A percentile compares a stretch with the other conserved stretches of the same genome.
phyloP scores from a whole-genome alignment of 2,329 filamentous ascomycete species.

The Chaetomium sp. region DNA sequence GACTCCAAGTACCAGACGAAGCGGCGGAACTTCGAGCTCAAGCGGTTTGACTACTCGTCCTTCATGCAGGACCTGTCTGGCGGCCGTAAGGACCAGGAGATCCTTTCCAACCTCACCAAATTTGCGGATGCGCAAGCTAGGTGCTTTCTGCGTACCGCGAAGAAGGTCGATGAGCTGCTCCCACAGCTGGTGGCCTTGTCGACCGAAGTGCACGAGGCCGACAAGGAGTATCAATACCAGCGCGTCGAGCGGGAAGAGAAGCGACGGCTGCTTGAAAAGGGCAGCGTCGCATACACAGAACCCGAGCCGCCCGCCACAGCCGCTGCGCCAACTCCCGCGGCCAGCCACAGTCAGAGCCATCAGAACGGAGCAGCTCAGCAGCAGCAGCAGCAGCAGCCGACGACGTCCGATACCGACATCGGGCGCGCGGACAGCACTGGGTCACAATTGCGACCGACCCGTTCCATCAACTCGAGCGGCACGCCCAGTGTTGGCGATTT shows the following conservation, averaged over 20 bases:
- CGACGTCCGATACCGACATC: slow-evolving; percentile 57
- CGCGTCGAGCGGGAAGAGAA: slow-evolving; percentile 95
- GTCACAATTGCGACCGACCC: slow-evolving; percentile 53
- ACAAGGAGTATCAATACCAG: slow-evolving; percentile 95
- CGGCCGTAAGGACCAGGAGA: slow-evolving; percentile 96
- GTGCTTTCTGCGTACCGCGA: slow-evolving; percentile 73
- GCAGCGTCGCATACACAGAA: slow-evolving; percentile 65
- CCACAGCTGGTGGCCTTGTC: slow-evolving; percentile 87
- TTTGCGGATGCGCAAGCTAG: slow-evolving; percentile 82
- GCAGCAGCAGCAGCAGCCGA: no score
- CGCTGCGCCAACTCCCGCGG: slow-evolving; percentile 28
- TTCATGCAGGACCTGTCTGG: slow-evolving; percentile 99
- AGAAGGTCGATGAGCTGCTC: slow-evolving; percentile 78
- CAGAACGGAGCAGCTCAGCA: slow-evolving; percentile 28
- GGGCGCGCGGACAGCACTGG: slow-evolving; percentile 68
- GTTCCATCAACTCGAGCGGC: slow-evolving; percentile 31
- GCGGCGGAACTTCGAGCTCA: slow-evolving; percentile 89
- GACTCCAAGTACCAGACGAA: slow-evolving; percentile 96
- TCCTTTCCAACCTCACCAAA: slow-evolving; percentile 86
- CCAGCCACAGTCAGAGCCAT: slow-evolving; percentile 19
- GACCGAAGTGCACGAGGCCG: slow-evolving; percentile 81
- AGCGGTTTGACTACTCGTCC: slow-evolving; percentile 96
- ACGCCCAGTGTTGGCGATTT: slow-evolving; percentile 36
- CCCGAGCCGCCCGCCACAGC: slow-evolving; percentile 48
- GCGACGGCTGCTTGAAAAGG: slow-evolving; percentile 81